Evolutionary conservation across 768 basidiomycete genomes (phyloP).

Genomic region (Lactifluus volemus): DNA sequence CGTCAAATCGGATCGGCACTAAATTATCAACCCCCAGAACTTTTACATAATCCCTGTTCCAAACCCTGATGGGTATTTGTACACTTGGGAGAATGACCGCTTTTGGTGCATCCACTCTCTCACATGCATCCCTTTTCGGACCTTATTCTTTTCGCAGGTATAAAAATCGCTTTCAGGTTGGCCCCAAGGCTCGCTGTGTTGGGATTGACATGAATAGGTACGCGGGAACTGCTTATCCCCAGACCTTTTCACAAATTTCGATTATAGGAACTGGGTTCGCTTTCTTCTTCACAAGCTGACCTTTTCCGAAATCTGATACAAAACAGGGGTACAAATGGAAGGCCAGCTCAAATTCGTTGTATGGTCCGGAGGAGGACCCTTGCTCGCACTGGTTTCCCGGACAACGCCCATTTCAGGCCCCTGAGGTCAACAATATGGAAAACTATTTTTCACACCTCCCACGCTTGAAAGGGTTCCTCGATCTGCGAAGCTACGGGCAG

Average conservation of each 20-base stretch:
- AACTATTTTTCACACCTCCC: slow-evolving; percentile 50
- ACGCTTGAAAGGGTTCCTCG: slow-evolving; percentile 55
- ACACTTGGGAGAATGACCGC: slow-evolving; percentile 62
- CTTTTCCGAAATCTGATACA: neutral
- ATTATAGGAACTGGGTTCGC: slow-evolving; percentile 1
- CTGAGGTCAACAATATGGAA: slow-evolving; percentile 67
- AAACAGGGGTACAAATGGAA: slow-evolving; percentile 66
- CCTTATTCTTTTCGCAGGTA: slow-evolving; percentile 33
- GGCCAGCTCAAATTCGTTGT: slow-evolving; percentile 21
- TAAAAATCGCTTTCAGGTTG: slow-evolving; percentile 57
- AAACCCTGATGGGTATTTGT: slow-evolving; percentile 67
- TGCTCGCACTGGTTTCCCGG: slow-evolving; percentile 79
- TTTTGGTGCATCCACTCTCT: slow-evolving; percentile 38
- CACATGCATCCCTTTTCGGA: neutral
- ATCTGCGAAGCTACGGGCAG: slow-evolving; percentile 76
- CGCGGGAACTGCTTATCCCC: neutral
- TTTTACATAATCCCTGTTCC: slow-evolving; percentile 61
- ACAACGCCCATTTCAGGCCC: slow-evolving; percentile 60
- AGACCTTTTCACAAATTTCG: neutral
- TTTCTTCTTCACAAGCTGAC: neutral
- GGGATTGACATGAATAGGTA: slow-evolving; percentile 78
- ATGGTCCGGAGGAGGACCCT: slow-evolving; percentile 34
- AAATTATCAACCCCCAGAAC: slow-evolving; percentile 30
- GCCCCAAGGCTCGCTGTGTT: slow-evolving; percentile 41
- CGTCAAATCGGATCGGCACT: neutral